These are phyloP conservation scores for Erythrophleum ivorense DNA, from an alignment of 331 rosid genomes.

Conservation along the genomic window DNA sequence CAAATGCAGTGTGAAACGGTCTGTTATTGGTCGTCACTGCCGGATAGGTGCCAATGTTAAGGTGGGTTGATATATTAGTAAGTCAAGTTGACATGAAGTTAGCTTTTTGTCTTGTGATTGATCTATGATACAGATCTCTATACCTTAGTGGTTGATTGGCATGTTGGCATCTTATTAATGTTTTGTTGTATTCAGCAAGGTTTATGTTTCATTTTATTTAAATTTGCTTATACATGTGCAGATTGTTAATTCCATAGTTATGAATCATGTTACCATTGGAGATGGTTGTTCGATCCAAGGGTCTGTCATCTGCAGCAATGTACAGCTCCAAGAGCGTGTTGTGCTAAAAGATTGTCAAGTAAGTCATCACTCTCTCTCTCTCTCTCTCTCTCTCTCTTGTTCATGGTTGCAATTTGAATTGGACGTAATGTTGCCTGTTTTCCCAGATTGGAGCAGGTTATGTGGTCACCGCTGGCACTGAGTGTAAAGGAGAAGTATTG, in stretches of 20 bases:
- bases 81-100: constrained; percentile 32
- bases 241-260: constrained; percentile 88
- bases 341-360: constrained; percentile 94
- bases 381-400: constrained; percentile 8
- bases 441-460: constrained; percentile 90
- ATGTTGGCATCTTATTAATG: constrained; percentile 8
- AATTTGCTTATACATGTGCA: constrained; percentile 35
- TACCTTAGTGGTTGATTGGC: constrained; percentile 8
- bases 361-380: no score
- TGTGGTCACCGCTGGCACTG: constrained; percentile 84
- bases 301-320: constrained; percentile 93
- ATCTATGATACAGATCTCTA: constrained; percentile 2
- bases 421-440: constrained; percentile 31
- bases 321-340: constrained; percentile 92
- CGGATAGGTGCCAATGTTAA: constrained; percentile 96
- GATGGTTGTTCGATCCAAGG: constrained; percentile 94
- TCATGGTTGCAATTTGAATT: constrained; percentile 19
- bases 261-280: constrained; percentile 93
- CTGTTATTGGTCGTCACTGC: constrained; percentile 99
- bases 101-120: constrained; percentile 30
- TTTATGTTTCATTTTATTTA: constrained; percentile 1
- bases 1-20: constrained; percentile 96
- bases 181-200: neutral
- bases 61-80: constrained; percentile 54
- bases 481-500: constrained; percentile 92